Evolutionary conservation across 1,284 basidiomycete species (phyloP), one percentile per base, ranked within the genome.

Genomic region (Rhodotorula sp.): DNA sequence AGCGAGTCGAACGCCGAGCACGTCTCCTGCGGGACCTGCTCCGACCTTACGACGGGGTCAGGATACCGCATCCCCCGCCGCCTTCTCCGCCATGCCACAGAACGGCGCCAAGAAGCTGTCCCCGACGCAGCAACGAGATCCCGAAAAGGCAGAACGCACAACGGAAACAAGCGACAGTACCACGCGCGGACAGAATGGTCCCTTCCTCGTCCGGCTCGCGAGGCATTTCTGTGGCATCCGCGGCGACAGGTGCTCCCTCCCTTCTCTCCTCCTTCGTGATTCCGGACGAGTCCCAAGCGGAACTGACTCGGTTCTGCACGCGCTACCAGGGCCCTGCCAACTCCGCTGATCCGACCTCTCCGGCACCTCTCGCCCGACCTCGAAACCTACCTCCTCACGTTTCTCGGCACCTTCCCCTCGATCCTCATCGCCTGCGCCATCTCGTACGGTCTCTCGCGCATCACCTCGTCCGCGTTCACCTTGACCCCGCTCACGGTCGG

Each of bases 341-440:
- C 63, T 31, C 64, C 71, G 14, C 26, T 64, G 19, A 18, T 67
- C 34, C 60, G 68, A 21, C 43, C 56, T 2, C 62, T 73, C 38
- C 28, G n/a, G 1, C 60, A 47, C 62, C 61, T 73, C 61, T 47
- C 49, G 7, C 54, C 31, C 12, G 43, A 63, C 63, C 47, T 21
- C 12, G 62, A 73, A 23, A 60, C 43, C 52, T 55, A 64, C 47
- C 47, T 75, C 48, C 56, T 75, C 31, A 60, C 67, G 5, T 71
- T 73, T 45, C 8, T 75, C 31, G 74, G 69, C 34, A 10, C 69
- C 7, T 66, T 75, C 61, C 65, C 61, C 31, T 70, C 69, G 10
- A 75, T 75, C 58, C 69, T 75, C 55, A 48, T 73, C 62, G 67
- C 60, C 19, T 64, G 62, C 50, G 71, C 61, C 49, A 62, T 75